Percentiles rank a stretch among this genome's conserved stretches.
These are phyloP conservation scores for Candolleomyces aberdarensis DNA, from an alignment of 768 basidiomycete genomes.

Conservation along the genomic window DNA sequence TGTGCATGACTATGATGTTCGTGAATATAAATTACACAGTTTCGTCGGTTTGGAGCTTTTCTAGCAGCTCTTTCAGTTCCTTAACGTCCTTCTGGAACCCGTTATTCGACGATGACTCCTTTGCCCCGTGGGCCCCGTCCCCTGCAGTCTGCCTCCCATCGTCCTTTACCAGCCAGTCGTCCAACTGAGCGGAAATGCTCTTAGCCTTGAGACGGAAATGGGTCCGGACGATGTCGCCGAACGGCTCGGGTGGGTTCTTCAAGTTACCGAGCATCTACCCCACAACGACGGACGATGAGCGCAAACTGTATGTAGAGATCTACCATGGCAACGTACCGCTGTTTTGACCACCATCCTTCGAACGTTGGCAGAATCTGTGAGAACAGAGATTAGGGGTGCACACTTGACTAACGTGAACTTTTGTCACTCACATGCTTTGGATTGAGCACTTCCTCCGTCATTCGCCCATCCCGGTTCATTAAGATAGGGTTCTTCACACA, in stretches of 20 bases:
- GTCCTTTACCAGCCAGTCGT: slow-evolving; percentile 73
- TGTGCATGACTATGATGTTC: not conserved
- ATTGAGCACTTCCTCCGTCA: slow-evolving; percentile 69
- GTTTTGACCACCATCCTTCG: slow-evolving; percentile 90
- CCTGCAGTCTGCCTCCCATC: slow-evolving; percentile 59
- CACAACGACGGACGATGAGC: slow-evolving; percentile 3
- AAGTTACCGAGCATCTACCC: slow-evolving; percentile 80
- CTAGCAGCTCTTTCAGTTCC: not conserved
- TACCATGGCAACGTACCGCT: slow-evolving; percentile 44
- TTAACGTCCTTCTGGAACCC: not conserved
- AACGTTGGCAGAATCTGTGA: slow-evolving; percentile 84
- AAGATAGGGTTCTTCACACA: slow-evolving; percentile 90
- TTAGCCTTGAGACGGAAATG: slow-evolving; percentile 87
- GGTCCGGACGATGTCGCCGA: slow-evolving; percentile 81
- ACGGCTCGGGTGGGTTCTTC: slow-evolving; percentile 80
- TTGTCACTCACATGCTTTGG: slow-evolving; percentile 62
- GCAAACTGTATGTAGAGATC: too few relatives aligned
- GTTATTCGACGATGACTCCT: not conserved
- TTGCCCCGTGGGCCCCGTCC: slow-evolving; percentile 44
- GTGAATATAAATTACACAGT: not conserved
- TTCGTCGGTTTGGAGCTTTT: not conserved
- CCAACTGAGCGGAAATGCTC: slow-evolving; percentile 67
- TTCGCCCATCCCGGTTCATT: slow-evolving; percentile 90
- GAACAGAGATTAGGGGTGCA: not conserved
- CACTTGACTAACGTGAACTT: slow-evolving; percentile 3